A percentile compares a stretch with the other conserved stretches of the same genome.
Evolutionary conservation across 169 alveolate genomes (phyloP).

Genomic region (Theileria sp.): DNA sequence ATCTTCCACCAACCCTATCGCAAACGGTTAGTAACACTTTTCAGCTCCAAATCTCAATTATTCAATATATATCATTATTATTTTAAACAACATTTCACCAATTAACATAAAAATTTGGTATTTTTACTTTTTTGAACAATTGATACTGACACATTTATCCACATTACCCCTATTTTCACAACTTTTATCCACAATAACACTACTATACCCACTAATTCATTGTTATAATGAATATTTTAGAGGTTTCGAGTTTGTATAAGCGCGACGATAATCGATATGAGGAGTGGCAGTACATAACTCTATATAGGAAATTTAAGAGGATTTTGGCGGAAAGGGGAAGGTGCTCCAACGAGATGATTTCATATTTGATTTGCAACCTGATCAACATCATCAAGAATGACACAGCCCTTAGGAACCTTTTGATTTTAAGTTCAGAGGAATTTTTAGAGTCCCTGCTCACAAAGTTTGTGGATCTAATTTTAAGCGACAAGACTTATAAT

Average conservation of each 20-base stretch:
- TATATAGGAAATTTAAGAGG: conserved; percentile 20
- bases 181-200: background rate
- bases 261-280: conserved; percentile 1
- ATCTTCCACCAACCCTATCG: conserved; percentile 30
- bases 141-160: too few relatives aligned
- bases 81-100: background rate
- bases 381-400: conserved; percentile 7
- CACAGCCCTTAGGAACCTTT: conserved; percentile 17
- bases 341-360: conserved; percentile 7
- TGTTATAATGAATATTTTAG: conserved; percentile 3
- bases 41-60: background rate
- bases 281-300: conserved; percentile 15
- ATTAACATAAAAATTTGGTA: too few relatives aligned
- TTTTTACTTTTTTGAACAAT: background rate
- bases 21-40: conserved; percentile 11
- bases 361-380: conserved; percentile 1
- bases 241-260: conserved; percentile 13
- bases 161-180: background rate
- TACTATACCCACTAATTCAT: background rate
- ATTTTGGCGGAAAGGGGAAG: conserved; percentile 20
- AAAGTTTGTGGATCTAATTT: background rate
- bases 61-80: background rate
- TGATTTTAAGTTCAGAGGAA: conserved; percentile 17
- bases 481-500: background rate
- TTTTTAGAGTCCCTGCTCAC: conserved; percentile 12